phyloP scores from a whole-genome alignment of 2,329 filamentous ascomycete genomes.

The Trichoderma harzianum region DNA sequence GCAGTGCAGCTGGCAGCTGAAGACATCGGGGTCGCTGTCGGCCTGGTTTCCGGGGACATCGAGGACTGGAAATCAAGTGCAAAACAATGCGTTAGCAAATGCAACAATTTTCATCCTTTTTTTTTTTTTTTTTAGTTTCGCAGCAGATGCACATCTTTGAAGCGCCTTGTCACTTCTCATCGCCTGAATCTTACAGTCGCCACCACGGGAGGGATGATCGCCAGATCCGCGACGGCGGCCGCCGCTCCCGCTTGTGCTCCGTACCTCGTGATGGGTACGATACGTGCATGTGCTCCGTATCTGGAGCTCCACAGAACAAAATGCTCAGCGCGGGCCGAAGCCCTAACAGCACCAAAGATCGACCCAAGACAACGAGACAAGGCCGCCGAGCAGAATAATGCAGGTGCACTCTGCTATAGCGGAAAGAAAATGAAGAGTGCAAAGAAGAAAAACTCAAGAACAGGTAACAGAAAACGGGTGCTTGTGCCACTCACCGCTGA shows the following conservation, averaged over 20 bases:
- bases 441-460: neutral
- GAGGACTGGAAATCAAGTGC: constrained; percentile 37
- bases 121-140: neutral
- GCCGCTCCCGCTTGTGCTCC: constrained; percentile 7
- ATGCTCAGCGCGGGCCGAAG: neutral
- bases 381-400: neutral
- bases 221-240: constrained; percentile 12
- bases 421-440: neutral
- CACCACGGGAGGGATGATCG: constrained; percentile 2
- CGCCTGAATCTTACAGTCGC: neutral
- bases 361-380: neutral
- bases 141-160: neutral
- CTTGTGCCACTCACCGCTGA: constrained; percentile 41
- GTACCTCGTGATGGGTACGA: neutral
- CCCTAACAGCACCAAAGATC: neutral
- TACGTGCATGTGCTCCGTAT: neutral
- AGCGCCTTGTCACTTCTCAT: constrained; percentile 2
- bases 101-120: neutral
- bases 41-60: constrained; percentile 45
- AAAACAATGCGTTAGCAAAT: neutral
- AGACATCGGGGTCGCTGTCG: constrained; percentile 31
- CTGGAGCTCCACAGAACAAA: neutral
- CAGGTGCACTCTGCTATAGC: neutral
- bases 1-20: constrained; percentile 47
- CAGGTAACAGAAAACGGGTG: neutral